Evolutionary conservation across 805 yeast genomes (phyloP), one percentile per base, ranked within the genome.

Genomic region (Schwanniomyces vanrijiae): DNA sequence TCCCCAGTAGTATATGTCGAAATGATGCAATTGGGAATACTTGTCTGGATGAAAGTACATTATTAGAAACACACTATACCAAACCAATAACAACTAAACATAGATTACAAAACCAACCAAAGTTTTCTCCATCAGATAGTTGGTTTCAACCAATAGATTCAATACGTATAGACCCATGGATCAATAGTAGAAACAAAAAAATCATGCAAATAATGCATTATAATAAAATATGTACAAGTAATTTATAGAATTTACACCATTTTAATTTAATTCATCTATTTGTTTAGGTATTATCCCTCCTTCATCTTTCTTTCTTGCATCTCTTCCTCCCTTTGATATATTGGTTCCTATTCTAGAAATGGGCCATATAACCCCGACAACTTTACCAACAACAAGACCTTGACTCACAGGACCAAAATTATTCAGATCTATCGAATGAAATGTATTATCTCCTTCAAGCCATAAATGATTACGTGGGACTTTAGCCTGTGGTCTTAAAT

Each of bases 371-470:
- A 91, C 73, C 39, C 68, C 65, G 1, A 80, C 71, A 1, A 86
- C 96, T 57, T 82, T 86, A 1, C 97, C 97, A 9, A 88, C 59
- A 19, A 90, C 83, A 48, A 92, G 68, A 0, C 92, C 96, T 33
- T 82, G 77, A 13, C 96, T 84, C 0, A 92, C 78, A 0, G 97
- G 96, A 0, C 98, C 98, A 69, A 88, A 92, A 7, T 77, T 79
- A 63, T 90, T 91, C 43, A 92, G 84, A 66, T 92, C 98, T 1
- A 90, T 71, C 0, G 96, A 85, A 58, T 86, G 92, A 48, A 70
- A 68, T 13, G 80, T 65, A 61, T 89, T 90, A 64, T 92, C 98
- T 5, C 98, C 98, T 63, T 92, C 97, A 0, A 90, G 90, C 97
- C 97, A 92, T 5, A 89, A 55, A 61, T 92, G 97, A 57, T 83